A percentile compares a stretch with the other conserved stretches of the same genome.
Evolutionary conservation across 2,329 filamentous ascomycete species (phyloP).

Genomic region (Fusarium illudens): DNA sequence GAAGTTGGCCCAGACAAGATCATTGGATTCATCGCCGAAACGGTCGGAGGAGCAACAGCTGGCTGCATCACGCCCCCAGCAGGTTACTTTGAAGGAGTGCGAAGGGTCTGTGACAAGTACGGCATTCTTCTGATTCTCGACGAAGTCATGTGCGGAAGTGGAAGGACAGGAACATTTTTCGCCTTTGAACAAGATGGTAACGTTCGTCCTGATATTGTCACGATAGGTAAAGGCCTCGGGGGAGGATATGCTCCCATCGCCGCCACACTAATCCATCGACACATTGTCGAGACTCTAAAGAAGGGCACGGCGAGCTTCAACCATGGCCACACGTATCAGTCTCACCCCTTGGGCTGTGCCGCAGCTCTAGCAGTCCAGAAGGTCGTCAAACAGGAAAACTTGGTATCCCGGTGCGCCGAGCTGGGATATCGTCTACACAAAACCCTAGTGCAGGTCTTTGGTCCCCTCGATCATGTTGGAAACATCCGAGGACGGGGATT

Average conservation of each 20-base stretch:
- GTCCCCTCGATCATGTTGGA: constrained; percentile 60
- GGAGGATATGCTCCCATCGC: constrained; percentile 71
- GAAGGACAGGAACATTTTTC: constrained; percentile 66
- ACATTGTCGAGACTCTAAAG: constrained; percentile 57
- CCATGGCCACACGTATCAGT: constrained; percentile 71
- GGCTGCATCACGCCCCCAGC: constrained; percentile 72
- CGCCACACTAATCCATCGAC: constrained; percentile 62
- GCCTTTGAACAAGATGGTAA: constrained; percentile 68
- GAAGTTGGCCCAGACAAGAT: constrained; percentile 70
- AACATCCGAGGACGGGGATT: constrained; percentile 67
- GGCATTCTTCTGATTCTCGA: constrained; percentile 81
- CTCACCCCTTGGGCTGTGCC: constrained; percentile 66
- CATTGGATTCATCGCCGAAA: constrained; percentile 77
- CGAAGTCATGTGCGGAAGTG: constrained; percentile 77
- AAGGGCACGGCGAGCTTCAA: constrained; percentile 49
- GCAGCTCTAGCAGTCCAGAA: constrained; percentile 70
- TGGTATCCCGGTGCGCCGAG: constrained; percentile 65
- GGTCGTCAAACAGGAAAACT: constrained; percentile 63
- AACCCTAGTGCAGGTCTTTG: constrained; percentile 54
- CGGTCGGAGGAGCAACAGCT: constrained; percentile 72
- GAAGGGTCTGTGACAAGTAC: constrained; percentile 72
- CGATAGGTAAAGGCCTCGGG: constrained; percentile 71
- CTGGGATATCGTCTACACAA: constrained; percentile 61
- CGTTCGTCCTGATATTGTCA: constrained; percentile 68
- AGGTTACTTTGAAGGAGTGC: constrained; percentile 76